phyloP scores from a whole-genome alignment of 225 moss, liverwort and hornwort species.

The Neckera pumila region DNA sequence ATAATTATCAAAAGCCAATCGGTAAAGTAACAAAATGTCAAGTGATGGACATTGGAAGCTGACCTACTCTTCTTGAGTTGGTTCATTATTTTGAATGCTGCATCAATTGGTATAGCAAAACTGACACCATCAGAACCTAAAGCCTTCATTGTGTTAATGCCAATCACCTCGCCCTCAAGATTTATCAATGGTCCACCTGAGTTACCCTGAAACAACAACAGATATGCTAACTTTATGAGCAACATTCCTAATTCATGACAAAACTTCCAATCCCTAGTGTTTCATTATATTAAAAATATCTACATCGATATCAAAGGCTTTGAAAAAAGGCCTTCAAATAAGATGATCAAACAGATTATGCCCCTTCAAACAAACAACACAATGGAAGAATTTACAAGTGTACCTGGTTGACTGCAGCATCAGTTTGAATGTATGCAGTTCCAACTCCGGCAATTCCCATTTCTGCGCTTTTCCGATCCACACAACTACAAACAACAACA shows the following conservation, averaged over 20 bases:
- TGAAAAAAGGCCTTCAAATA: background rate
- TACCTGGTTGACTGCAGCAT: conserved; percentile 95
- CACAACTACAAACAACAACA: conserved; percentile 43
- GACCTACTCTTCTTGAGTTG: conserved; percentile 49
- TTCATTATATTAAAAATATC: background rate
- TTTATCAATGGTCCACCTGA: conserved; percentile 88
- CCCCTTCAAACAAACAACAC: background rate
- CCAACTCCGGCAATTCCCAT: conserved; percentile 78
- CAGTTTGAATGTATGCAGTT: conserved; percentile 77
- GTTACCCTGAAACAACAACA: conserved; percentile 49
- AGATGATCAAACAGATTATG: background rate
- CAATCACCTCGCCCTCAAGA: conserved; percentile 92
- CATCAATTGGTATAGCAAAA: conserved; percentile 92
- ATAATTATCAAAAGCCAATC: background rate
- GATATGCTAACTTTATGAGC: background rate
- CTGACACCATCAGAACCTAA: conserved; percentile 82
- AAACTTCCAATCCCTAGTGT: background rate
- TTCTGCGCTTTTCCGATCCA: conserved; percentile 82
- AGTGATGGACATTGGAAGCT: background rate
- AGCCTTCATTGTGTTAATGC: conserved; percentile 93
- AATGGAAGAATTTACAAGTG: background rate
- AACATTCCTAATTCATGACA: background rate
- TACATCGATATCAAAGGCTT: background rate
- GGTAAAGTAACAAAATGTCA: background rate
- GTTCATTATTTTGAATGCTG: conserved; percentile 64